Percentiles rank a stretch among this genome's conserved stretches.
phyloP scores from a whole-genome alignment of 345 rosid genomes.

The Geranium brycei region DNA sequence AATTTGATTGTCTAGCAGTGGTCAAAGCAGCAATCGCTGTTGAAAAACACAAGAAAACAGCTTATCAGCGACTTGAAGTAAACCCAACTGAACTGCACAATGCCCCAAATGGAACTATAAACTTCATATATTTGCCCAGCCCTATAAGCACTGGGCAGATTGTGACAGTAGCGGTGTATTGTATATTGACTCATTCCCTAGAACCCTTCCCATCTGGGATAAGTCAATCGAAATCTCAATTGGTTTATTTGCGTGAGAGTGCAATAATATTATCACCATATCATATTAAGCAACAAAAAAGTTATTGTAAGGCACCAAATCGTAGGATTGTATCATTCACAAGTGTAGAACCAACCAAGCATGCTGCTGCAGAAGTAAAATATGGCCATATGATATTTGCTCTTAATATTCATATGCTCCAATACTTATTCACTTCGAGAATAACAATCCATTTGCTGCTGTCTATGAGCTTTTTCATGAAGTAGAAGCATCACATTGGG shows the following conservation, averaged over 20 bases:
- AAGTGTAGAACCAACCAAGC: slow-evolving; percentile 63
- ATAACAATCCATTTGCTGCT: slow-evolving; percentile 88
- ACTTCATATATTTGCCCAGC: slow-evolving; percentile 42
- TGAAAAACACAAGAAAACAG: slow-evolving; percentile 72
- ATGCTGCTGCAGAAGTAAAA: slow-evolving; percentile 59
- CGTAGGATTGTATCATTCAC: slow-evolving; percentile 78
- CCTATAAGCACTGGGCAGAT: slow-evolving; percentile 54
- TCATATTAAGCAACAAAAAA: slow-evolving; percentile 61
- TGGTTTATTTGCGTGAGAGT: slow-evolving; percentile 74
- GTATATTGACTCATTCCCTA: slow-evolving; percentile 60
- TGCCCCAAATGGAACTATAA: slow-evolving; percentile 59
- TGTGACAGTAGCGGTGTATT: slow-evolving; percentile 67
- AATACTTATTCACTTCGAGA: slow-evolving; percentile 71
- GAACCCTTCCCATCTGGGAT: slow-evolving; percentile 92
- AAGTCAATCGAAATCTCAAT: slow-evolving; percentile 82
- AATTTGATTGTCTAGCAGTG: slow-evolving; percentile 50
- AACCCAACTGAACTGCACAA: slow-evolving; percentile 52
- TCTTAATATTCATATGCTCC: slow-evolving; percentile 66
- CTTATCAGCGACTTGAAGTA: slow-evolving; percentile 43
- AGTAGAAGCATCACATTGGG: slow-evolving; percentile 98
- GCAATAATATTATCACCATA: slow-evolving; percentile 69
- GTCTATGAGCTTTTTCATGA: slow-evolving; percentile 95
- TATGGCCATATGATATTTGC: slow-evolving; percentile 81
- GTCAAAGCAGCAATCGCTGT: slow-evolving; percentile 57
- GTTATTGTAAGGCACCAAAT: slow-evolving; percentile 71